A percentile compares a stretch with the other conserved stretches of the same genome.
Conservation (phyloP, 805 yeast species). For the Maudiozyma saulgeensis region DNA sequence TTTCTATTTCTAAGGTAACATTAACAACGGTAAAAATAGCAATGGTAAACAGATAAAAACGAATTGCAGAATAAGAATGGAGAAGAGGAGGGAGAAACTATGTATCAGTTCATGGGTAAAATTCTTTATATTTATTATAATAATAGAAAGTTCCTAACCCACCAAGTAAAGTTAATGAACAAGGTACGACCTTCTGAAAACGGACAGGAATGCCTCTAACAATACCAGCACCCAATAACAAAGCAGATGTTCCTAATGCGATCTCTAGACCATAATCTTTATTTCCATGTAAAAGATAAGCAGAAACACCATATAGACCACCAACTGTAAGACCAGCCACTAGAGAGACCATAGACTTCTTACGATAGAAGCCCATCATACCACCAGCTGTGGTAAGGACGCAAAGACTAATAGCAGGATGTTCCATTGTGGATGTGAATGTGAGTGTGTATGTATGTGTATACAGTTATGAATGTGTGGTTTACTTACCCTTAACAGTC, state of each 20-base stretch:
- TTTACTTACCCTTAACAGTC: no score
- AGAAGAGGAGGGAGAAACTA: neutral
- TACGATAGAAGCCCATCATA: slow-evolving; percentile 54
- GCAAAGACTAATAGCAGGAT: slow-evolving; percentile 64
- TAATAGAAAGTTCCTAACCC: slow-evolving; percentile 57
- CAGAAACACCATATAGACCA: slow-evolving; percentile 54
- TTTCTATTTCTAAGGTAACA: no score
- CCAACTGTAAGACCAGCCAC: slow-evolving; percentile 63
- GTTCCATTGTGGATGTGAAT: slow-evolving; percentile 40
- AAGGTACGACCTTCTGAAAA: slow-evolving; percentile 69
- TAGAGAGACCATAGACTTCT: slow-evolving; percentile 70
- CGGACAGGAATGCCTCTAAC: slow-evolving; percentile 52
- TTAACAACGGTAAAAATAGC: neutral
- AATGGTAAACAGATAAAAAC: neutral
- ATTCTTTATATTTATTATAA: slow-evolving; percentile 64
- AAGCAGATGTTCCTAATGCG: slow-evolving; percentile 61
- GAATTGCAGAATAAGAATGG: no score
- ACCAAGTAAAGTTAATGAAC: slow-evolving; percentile 55
- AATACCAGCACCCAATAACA: slow-evolving; percentile 63
- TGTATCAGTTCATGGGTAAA: slow-evolving; percentile 32
- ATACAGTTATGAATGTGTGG: neutral
- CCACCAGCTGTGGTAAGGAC: slow-evolving; percentile 66
- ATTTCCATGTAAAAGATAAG: slow-evolving; percentile 63
- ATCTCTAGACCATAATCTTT: slow-evolving; percentile 73
- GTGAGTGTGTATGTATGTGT: neutral